Conservation (phyloP, 2,329 filamentous ascomycete species). For the Fusarium chlamydosporum region DNA sequence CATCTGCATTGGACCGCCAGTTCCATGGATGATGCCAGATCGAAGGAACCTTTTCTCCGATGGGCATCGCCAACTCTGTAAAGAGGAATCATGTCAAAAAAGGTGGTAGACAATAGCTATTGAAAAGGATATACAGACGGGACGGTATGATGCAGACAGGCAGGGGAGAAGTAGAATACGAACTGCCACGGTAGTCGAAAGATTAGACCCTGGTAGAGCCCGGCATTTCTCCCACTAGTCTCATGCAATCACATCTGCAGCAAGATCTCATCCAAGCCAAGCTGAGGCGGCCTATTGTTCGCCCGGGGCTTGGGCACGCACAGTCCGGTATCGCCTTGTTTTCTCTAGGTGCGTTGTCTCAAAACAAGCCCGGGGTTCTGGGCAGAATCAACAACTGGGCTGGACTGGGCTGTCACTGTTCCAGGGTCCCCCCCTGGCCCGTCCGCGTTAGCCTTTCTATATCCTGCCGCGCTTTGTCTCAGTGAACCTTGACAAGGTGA, state of each 20-base stretch:
- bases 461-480: constrained; percentile 40
- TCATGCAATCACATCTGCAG: constrained; percentile 25
- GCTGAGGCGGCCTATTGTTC: constrained; percentile 28
- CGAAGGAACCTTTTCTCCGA: constrained; percentile 2
- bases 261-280: constrained; percentile 36
- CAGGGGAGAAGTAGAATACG: constrained; percentile 10
- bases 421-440: constrained; percentile 36
- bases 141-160: background rate
- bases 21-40: constrained; percentile 22
- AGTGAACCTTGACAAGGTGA: constrained; percentile 34
- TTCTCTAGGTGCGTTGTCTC: constrained; percentile 12
- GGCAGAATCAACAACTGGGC: constrained; percentile 1
- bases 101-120: constrained; percentile 4
- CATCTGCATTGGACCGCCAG: constrained; percentile 32
- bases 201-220: constrained; percentile 30
- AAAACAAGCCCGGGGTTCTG: constrained; percentile 12
- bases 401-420: constrained; percentile 5
- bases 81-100: background rate
- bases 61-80: constrained; percentile 4
- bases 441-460: constrained; percentile 27
- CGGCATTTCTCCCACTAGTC: constrained; percentile 38
- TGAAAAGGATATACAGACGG: background rate
- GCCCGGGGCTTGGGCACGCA: background rate
- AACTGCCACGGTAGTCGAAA: constrained; percentile 25
- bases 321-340: constrained; percentile 16